These are phyloP conservation scores for Paecilomyces sp. DNA, from an alignment of 2,329 filamentous ascomycete species.

Conservation along the genomic window DNA sequence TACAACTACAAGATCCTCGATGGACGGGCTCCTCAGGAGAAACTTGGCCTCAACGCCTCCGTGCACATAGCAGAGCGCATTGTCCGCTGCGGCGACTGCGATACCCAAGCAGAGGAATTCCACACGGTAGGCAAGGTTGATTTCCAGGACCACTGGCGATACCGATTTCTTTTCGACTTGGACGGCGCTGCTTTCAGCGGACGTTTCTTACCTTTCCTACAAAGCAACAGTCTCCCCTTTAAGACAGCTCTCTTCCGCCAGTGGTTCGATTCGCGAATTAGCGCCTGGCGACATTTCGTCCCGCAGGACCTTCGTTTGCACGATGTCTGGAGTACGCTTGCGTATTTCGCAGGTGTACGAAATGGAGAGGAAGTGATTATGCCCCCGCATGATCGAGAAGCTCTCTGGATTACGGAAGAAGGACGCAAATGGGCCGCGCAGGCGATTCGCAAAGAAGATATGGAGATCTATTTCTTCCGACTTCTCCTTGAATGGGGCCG, in stretches of 20 bases:
- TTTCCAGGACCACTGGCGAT: constrained; percentile 54
- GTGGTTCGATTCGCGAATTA: constrained; percentile 70
- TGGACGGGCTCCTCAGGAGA: constrained; percentile 26
- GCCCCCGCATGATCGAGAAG: constrained; percentile 47
- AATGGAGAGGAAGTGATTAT: constrained; percentile 44
- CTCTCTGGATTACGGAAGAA: constrained; percentile 57
- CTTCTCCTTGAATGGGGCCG: constrained; percentile 71
- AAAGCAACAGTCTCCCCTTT: constrained; percentile 61
- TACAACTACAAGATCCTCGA: constrained; percentile 52
- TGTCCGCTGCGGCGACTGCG: constrained; percentile 52
- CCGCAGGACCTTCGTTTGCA: constrained; percentile 69
- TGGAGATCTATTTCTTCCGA: constrained; percentile 74
- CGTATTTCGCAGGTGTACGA: constrained; percentile 61
- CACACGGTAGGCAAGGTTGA: constrained; percentile 38
- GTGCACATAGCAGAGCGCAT: constrained; percentile 55
- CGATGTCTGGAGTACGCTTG: constrained; percentile 64
- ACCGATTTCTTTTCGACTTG: constrained; percentile 65
- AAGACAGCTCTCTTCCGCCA: constrained; percentile 65
- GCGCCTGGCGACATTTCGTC: constrained; percentile 74
- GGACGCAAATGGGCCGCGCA: constrained; percentile 59
- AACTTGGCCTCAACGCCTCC: constrained; percentile 50
- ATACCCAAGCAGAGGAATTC: constrained; percentile 47
- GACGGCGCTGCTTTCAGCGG: constrained; percentile 64
- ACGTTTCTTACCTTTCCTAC: constrained; percentile 57
- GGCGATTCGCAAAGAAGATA: constrained; percentile 63